These are phyloP conservation scores for Monosporascus sp. DNA, from an alignment of 2,329 filamentous ascomycete genomes.

Conservation along the genomic window DNA sequence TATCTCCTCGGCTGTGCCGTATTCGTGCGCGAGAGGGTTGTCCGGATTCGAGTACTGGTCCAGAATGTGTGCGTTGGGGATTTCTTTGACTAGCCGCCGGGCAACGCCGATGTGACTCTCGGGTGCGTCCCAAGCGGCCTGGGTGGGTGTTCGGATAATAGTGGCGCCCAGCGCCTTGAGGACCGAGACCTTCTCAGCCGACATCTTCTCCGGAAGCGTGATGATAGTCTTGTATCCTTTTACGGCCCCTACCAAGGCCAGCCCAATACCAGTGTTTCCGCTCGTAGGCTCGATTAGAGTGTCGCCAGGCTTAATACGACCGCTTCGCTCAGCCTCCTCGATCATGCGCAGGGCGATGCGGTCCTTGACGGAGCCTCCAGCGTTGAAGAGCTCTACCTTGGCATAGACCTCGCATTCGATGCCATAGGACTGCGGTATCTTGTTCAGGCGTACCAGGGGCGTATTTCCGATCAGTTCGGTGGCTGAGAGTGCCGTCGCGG, in stretches of 20 bases:
- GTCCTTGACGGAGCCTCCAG: slow-evolving; percentile 90
- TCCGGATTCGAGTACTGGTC: slow-evolving; percentile 92
- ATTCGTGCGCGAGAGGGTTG: slow-evolving; percentile 91
- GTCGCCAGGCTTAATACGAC: slow-evolving; percentile 93
- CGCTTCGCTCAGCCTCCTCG: slow-evolving; percentile 84
- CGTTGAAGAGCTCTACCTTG: slow-evolving; percentile 91
- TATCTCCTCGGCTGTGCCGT: slow-evolving; percentile 92
- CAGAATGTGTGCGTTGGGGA: slow-evolving; percentile 93
- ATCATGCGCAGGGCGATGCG: slow-evolving; percentile 96
- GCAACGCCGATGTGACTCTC: slow-evolving; percentile 98
- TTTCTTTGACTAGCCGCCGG: slow-evolving; percentile 82
- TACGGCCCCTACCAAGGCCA: slow-evolving; percentile 88
- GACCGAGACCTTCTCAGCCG: slow-evolving; percentile 93
- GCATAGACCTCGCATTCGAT: slow-evolving; percentile 86
- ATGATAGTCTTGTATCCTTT: slow-evolving; percentile 99
- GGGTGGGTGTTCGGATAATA: slow-evolving; percentile 94
- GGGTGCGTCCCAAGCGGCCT: slow-evolving; percentile 88
- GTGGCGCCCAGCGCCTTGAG: slow-evolving; percentile 90
- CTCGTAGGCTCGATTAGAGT: slow-evolving; percentile 97
- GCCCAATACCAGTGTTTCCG: slow-evolving; percentile 94
- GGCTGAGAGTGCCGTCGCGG: slow-evolving; percentile 51
- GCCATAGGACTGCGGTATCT: slow-evolving; percentile 83
- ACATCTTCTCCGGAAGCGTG: slow-evolving; percentile 99
- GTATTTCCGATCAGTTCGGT: slow-evolving; percentile 92
- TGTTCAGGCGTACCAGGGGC: slow-evolving; percentile 90